Evolutionary conservation across 108 stramenopile species (phyloP).

Genomic region (Cyclostephanos tholiformis): DNA sequence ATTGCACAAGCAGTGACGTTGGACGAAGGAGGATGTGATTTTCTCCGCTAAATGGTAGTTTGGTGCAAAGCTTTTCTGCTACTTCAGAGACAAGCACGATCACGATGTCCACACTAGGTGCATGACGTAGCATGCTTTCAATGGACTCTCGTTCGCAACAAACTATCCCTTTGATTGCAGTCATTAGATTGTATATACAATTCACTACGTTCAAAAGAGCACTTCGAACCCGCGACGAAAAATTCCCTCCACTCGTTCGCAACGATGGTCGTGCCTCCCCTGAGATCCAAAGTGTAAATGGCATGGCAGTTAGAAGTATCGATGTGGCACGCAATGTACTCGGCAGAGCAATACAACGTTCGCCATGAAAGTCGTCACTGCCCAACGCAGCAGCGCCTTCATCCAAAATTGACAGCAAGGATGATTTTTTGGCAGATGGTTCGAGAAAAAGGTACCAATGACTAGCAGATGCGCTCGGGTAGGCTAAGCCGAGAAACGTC

Average conservation of each 20-base stretch:
- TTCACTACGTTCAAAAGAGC: conserved; percentile 23
- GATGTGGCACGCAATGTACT: conserved; percentile 28
- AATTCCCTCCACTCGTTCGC: conserved; percentile 31
- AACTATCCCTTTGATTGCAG: conserved; percentile 20
- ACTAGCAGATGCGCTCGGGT: conserved; percentile 35
- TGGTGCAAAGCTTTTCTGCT: conserved; percentile 31
- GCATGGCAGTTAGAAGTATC: conserved; percentile 37
- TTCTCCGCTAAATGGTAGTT: conserved; percentile 26
- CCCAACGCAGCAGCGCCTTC: conserved; percentile 21
- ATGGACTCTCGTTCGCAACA: conserved; percentile 1
- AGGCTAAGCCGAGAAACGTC: conserved; percentile 31
- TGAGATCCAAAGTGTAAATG: conserved; percentile 44
- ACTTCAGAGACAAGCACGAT: conserved; percentile 34
- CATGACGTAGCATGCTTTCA: neutral
- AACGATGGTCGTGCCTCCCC: conserved; percentile 30
- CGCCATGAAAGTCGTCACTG: conserved; percentile 1
- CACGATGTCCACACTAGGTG: conserved; percentile 15
- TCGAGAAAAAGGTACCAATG: conserved; percentile 58
- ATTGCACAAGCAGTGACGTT: conserved; percentile 28
- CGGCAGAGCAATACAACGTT: conserved; percentile 22
- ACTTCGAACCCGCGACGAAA: conserved; percentile 42
- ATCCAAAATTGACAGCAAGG: conserved; percentile 33
- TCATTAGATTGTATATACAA: conserved; percentile 23
- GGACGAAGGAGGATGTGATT: conserved; percentile 35
- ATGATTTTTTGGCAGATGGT: conserved; percentile 18